A percentile compares a stretch with the other conserved stretches of the same genome.
Conservation (phyloP, 371 early-diverging fungal species). For the Apophysomyces variabilis region DNA sequence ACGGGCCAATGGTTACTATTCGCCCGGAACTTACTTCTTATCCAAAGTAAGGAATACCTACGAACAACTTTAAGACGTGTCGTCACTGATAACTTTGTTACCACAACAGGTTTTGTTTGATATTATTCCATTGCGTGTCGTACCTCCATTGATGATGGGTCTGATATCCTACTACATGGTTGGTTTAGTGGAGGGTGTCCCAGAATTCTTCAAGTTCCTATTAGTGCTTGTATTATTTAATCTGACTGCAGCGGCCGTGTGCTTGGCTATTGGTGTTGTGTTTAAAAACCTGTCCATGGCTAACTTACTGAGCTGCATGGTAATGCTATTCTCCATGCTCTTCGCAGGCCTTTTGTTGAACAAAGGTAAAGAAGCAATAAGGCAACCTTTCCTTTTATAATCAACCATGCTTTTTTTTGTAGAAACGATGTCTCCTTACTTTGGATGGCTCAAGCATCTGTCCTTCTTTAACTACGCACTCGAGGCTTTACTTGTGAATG, state of each 20-base stretch:
- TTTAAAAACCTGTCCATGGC: constrained; percentile 81
- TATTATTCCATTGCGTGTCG: constrained; percentile 81
- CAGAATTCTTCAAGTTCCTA: constrained; percentile 80
- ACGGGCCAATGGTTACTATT: constrained; percentile 86
- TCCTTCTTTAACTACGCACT: constrained; percentile 90
- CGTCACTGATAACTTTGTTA: neutral
- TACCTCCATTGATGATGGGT: constrained; percentile 87
- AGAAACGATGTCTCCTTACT: constrained; percentile 76
- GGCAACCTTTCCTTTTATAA: neutral
- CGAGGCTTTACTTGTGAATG: constrained; percentile 90
- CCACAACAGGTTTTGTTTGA: constrained; percentile 70
- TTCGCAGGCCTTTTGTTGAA: constrained; percentile 91
- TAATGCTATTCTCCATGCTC: constrained; percentile 89
- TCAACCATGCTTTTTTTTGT: neutral
- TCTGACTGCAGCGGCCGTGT: constrained; percentile 79
- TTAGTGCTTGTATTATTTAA: constrained; percentile 89
- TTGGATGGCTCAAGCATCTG: constrained; percentile 81
- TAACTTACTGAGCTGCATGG: constrained; percentile 76
- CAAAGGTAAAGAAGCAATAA: constrained; percentile 50
- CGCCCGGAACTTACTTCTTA: constrained; percentile 75
- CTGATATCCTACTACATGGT: constrained; percentile 90
- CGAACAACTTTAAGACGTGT: constrained; percentile 25
- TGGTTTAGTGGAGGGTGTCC: constrained; percentile 72
- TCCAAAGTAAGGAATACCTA: constrained; percentile 54
- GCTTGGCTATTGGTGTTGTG: constrained; percentile 79